phyloP scores from a whole-genome alignment of 2,329 filamentous ascomycete species.

The Chaetomiaceae sp. region DNA sequence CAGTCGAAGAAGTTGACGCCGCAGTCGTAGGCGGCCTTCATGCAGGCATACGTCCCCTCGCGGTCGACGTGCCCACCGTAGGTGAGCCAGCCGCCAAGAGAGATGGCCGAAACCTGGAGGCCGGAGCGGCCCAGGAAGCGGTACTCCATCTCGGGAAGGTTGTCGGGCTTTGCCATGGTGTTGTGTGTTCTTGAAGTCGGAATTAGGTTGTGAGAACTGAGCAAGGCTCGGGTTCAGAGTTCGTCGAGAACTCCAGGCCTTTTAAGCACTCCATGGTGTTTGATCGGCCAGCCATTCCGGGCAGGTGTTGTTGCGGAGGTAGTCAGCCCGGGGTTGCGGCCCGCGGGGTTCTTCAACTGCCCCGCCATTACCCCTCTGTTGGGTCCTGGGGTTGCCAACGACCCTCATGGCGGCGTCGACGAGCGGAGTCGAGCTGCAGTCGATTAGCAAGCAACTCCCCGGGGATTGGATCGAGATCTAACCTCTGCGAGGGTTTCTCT shows the following conservation, averaged over 20 bases:
- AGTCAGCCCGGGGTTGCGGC: background rate
- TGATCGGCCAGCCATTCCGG: background rate
- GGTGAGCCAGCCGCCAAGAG: conserved; percentile 67
- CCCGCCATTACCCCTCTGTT: conserved; percentile 8
- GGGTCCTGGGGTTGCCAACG: background rate
- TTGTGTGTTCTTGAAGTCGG: background rate
- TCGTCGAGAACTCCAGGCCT: background rate
- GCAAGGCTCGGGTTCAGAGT: background rate
- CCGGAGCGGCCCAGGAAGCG: conserved; percentile 67
- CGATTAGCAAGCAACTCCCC: no score
- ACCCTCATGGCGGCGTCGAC: background rate
- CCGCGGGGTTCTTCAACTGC: conserved; percentile 2
- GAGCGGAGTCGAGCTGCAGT: background rate
- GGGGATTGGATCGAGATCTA: background rate
- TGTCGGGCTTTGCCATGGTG: conserved; percentile 24
- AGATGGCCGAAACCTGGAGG: conserved; percentile 68
- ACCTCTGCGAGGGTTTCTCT: background rate
- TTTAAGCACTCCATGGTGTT: background rate
- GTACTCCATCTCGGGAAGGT: conserved; percentile 56
- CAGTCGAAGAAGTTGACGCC: conserved; percentile 64
- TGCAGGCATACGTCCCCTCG: conserved; percentile 49
- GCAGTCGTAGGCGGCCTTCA: conserved; percentile 58
- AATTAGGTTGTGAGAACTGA: background rate
- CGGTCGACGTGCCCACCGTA: conserved; percentile 68
- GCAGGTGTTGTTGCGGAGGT: background rate